Evolutionary conservation across 106 monocot genomes (phyloP), one percentile per base, ranked within the genome.

Genomic region (Dendrobium nobile): DNA sequence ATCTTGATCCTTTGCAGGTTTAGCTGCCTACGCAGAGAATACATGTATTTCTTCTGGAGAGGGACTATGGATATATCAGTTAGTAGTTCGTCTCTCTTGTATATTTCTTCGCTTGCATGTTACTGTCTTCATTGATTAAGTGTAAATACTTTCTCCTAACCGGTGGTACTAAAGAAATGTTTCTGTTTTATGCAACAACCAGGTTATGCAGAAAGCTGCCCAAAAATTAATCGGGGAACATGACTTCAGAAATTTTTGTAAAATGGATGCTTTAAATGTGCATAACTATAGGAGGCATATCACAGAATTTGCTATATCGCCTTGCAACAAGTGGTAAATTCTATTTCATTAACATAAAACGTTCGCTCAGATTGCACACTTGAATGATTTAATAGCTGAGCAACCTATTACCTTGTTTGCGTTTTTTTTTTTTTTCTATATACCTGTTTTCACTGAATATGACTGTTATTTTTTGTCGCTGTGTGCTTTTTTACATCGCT

Each of bases 181-280:
- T 51, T 75, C 19, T 79, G 19, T 80, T 55, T 81, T 9, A 65
- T 73, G 77, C 72, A 80, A 83, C 13, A 65, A 86, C 79, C 85
- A 94, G 97, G 88, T 90, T 82, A 99, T 95, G 98, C 89, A 85
- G 85, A 79, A 80, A 81, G 92, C 91, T 78, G 88, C 87, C 75
- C 75, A 82, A 42, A 91, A 85, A 81, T 90, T 99, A 41, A 85
- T 90, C 72, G 98, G 98, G 82, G 91, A 91, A 77, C 88, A 95
- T 85, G 98, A 99, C 77, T 99, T 93, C 82, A 91, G 98, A 85
- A 99, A 95, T 76, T 99, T 99, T 73, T 99, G 98, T 83, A 99
- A 99, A 86, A 95, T 99, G 98, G 98, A 99, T 91, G 98, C 98
- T 77, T 87, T 82, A 54, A 99, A 99, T 85, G 98, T 99, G 41